These are phyloP conservation scores for Claviceps maximensis DNA, from an alignment of 2,329 filamentous ascomycete species.

Conservation along the genomic window DNA sequence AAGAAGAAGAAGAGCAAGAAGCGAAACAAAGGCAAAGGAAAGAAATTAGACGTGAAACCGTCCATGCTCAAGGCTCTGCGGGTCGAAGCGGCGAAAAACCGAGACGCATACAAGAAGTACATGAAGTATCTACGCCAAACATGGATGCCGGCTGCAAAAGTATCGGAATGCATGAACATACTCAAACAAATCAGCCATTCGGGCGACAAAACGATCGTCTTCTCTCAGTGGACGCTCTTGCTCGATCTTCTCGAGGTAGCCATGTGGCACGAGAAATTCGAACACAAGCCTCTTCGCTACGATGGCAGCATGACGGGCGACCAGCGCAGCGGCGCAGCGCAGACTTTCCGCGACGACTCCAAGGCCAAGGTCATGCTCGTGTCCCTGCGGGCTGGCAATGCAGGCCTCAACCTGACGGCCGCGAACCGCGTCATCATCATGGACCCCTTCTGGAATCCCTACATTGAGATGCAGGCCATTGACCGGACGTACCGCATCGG, in stretches of 20 bases:
- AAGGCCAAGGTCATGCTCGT: slow-evolving; percentile 65
- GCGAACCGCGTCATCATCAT: slow-evolving; percentile 81
- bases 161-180: slow-evolving; percentile 63
- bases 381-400: slow-evolving; percentile 67
- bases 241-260: slow-evolving; percentile 63
- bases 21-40: slow-evolving; percentile 24
- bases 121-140: slow-evolving; percentile 52
- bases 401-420: slow-evolving; percentile 72
- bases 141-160: slow-evolving; percentile 70
- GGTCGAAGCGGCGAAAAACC: slow-evolving; percentile 50
- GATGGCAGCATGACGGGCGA: slow-evolving; percentile 66
- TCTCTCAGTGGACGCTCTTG: slow-evolving; percentile 68
- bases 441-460: slow-evolving; percentile 92
- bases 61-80: slow-evolving; percentile 53
- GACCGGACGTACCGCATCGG: slow-evolving; percentile 84
- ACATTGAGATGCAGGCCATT: slow-evolving; percentile 82
- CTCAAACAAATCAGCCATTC: slow-evolving; percentile 51
- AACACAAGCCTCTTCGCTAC: slow-evolving; percentile 54
- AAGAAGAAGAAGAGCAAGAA: slow-evolving; percentile 4
- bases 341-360: slow-evolving; percentile 50
- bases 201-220: slow-evolving; percentile 58
- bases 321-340: slow-evolving; percentile 55
- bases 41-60: slow-evolving; percentile 30
- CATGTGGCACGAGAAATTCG: slow-evolving; percentile 46
- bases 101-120: slow-evolving; percentile 53